Conservation (phyloP, 768 basidiomycete genomes). For the Boletus tylopilopsis region DNA sequence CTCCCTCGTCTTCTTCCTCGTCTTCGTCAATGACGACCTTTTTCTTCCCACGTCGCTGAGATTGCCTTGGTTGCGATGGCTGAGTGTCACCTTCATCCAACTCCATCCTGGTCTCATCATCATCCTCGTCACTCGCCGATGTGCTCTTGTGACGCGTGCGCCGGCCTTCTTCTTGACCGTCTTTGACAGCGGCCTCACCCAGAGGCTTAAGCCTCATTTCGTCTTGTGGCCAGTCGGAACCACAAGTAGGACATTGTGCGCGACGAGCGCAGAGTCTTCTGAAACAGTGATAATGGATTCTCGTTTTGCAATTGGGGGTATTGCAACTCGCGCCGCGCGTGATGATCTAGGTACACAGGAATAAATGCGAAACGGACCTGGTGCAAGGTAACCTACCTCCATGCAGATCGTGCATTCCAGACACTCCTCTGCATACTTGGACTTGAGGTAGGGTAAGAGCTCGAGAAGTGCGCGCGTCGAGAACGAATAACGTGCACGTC, state of each 20-base stretch:
- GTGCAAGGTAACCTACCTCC: constrained; percentile 44
- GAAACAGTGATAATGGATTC: constrained; percentile 67
- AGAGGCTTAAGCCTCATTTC: constrained; percentile 48
- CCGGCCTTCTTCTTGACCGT: constrained; percentile 51
- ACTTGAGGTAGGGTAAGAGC: constrained; percentile 67
- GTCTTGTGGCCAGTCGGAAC: constrained; percentile 56
- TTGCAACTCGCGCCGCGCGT: constrained; percentile 67
- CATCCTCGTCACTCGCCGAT: constrained; percentile 37
- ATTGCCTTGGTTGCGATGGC: constrained; percentile 28
- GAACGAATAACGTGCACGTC: constrained; percentile 71
- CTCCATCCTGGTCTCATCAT: constrained; percentile 40
- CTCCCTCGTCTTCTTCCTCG: constrained; percentile 35
- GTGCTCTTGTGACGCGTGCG: constrained; percentile 33
- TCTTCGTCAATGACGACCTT: constrained; percentile 35
- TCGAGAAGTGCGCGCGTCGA: constrained; percentile 74
- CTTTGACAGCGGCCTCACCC: constrained; percentile 66
- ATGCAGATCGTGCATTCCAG: constrained; percentile 72
- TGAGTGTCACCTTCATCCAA: constrained; percentile 32
- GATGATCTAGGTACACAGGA: constrained; percentile 44
- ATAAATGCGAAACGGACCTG: background rate
- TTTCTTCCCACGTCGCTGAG: constrained; percentile 27
- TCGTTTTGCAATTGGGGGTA: constrained; percentile 56
- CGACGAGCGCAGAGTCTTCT: constrained; percentile 43
- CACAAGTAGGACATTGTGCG: constrained; percentile 54
- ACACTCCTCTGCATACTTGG: constrained; percentile 66